Percentiles rank a stretch among this genome's conserved stretches.
These are phyloP conservation scores for Verticillium dahliae DNA, from an alignment of 2,329 filamentous ascomycete species.

Conservation along the genomic window DNA sequence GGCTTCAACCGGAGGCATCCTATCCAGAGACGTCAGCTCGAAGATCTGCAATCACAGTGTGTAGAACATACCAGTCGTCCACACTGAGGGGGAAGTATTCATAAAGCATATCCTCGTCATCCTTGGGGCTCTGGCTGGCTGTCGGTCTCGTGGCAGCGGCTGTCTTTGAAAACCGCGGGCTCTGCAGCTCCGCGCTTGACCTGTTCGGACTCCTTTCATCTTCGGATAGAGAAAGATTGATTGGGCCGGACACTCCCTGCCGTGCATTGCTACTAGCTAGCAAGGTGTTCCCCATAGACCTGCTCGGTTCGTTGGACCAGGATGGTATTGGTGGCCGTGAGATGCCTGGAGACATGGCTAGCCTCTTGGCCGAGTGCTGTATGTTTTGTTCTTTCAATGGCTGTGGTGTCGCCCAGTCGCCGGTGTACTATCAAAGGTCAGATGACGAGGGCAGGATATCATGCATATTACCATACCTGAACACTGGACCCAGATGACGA, in stretches of 20 bases:
- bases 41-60: not conserved
- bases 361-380: slow-evolving; percentile 44
- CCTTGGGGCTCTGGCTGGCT: slow-evolving; percentile 55
- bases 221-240: slow-evolving; percentile 52
- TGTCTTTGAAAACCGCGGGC: slow-evolving; percentile 39
- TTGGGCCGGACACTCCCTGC: slow-evolving; percentile 26
- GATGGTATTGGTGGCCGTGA: slow-evolving; percentile 46
- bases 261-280: not conserved
- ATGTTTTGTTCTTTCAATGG: slow-evolving; percentile 30
- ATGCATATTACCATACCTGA: slow-evolving; percentile 19
- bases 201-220: slow-evolving; percentile 53
- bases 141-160: slow-evolving; percentile 25
- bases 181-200: slow-evolving; percentile 42
- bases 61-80: slow-evolving; percentile 67
- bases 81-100: slow-evolving; percentile 91
- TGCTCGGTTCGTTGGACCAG: slow-evolving; percentile 33
- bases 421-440: slow-evolving; percentile 20
- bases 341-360: slow-evolving; percentile 46
- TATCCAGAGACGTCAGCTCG: slow-evolving; percentile 20
- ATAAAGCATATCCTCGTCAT: slow-evolving; percentile 79
- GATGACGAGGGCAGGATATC: not conserved
- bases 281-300: not conserved
- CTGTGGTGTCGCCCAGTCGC: slow-evolving; percentile 39
- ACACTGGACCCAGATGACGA: slow-evolving; percentile 25
- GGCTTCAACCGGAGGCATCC: slow-evolving; percentile 83